Evolutionary conservation across 129 eudicot genomes (phyloP), one percentile per base, ranked within the genome.

Genomic region (Helianthus tuberosus): DNA sequence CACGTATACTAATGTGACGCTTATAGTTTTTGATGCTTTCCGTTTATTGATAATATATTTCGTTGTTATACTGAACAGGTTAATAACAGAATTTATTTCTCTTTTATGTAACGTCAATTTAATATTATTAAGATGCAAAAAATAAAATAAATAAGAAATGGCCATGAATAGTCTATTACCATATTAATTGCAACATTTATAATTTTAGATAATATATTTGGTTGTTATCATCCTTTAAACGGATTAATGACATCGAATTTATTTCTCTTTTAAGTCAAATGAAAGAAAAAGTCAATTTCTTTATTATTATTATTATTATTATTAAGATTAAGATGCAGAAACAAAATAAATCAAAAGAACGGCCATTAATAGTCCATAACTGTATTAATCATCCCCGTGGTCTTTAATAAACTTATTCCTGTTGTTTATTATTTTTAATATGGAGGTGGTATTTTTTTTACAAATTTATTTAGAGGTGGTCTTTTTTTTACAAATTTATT

Each of bases 181-280:
- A 29, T 73, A 63, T 46, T 71, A 39, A 46, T n/a, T 61, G 69
- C 63, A 49, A 17, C 71, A 49, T 8, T 49, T n/a, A 64, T 9
- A 27, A 1, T 32, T 4, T 29, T 15, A 15, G 10, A 74, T 64
- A 46, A 20, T 17, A 63, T 20, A 9, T 48, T 63, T 74, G 72
- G 64, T 74, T 63, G 41, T 62, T 73, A 73, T 73, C 23, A 32
- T 73, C 47, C 25, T 72, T 20, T 54, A 59, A 43, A 20, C 32
- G 61, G 8, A 5, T 10, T 4, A 47, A 27, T 41, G 65, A 36
- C 39, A 38, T 36, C 27, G 29, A 36, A 54, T 11, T 69, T 52
- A 20, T 20, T 20, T 66, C 29, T 54, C 29, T 17, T 54, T 8
- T 20, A 17, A 16, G 12, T 15, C 27, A 15, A 54, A 15, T 54